Evolutionary conservation across 441 rosid species (phyloP).

Genomic region (Syzygium malaccense): DNA sequence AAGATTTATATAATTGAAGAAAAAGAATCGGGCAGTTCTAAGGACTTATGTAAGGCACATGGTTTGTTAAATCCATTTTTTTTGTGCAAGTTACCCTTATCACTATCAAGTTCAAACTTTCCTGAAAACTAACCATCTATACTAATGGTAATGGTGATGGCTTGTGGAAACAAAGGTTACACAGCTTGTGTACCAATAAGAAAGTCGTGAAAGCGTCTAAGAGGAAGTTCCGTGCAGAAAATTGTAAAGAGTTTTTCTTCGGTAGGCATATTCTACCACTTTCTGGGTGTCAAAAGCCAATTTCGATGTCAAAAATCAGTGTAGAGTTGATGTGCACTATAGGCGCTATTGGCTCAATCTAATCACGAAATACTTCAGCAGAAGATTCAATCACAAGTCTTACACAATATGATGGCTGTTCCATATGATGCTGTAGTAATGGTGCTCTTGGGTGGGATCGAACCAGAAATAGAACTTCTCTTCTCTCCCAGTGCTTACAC

Average conservation of each 20-base stretch:
- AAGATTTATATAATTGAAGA: background rate
- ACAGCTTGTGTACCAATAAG: background rate
- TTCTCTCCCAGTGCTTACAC: slow-evolving; percentile 72
- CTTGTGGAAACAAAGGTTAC: background rate
- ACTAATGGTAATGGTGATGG: background rate
- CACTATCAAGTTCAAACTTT: background rate
- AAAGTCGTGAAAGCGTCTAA: background rate
- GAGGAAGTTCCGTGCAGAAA: background rate
- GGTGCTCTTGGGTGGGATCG: slow-evolving; percentile 71
- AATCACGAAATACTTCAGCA: background rate
- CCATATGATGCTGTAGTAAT: slow-evolving; percentile 80
- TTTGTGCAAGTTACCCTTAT: background rate
- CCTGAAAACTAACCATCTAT: background rate
- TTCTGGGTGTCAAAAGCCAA: background rate
- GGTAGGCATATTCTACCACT: background rate
- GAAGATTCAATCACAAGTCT: slow-evolving; percentile 2
- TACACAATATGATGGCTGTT: slow-evolving; percentile 83
- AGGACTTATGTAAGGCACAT: background rate
- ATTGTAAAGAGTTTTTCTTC: background rate
- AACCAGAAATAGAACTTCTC: slow-evolving; percentile 93
- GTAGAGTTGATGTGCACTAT: background rate
- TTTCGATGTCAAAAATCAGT: background rate
- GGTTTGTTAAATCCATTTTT: background rate
- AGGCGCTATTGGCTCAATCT: background rate
- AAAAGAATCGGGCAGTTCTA: background rate